Evolutionary conservation across 202 grass and related monocot species (phyloP).

Genomic region (Panicum virgatum): DNA sequence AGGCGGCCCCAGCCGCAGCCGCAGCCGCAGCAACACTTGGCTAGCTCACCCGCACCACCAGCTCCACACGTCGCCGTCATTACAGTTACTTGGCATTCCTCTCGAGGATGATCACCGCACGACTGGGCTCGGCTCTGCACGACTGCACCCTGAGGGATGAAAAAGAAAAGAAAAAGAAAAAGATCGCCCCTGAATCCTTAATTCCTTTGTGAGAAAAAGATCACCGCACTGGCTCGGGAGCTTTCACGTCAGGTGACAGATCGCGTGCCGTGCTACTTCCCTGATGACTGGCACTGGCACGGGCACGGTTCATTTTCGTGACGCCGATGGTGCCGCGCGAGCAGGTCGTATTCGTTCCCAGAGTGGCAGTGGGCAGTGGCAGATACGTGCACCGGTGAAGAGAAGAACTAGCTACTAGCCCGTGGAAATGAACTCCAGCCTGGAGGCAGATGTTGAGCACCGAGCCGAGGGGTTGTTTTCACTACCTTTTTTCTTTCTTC

Average conservation of each 20-base stretch:
- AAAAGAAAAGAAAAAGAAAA: too few relatives aligned
- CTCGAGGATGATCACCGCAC: conserved; percentile 24
- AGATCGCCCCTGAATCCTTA: not conserved
- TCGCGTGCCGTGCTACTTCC: not conserved
- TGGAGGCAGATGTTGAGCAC: not conserved
- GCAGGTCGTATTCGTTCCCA: not conserved
- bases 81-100: conserved; percentile 33
- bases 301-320: not conserved
- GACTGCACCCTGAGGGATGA: too few relatives aligned
- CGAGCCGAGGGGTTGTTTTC: not conserved
- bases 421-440: not conserved
- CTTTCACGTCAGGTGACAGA: not conserved
- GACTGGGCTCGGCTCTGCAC: not conserved
- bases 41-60: not conserved
- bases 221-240: too few relatives aligned
- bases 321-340: not conserved
- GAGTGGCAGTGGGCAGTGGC: not conserved
- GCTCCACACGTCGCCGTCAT: not conserved
- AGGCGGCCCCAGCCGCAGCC: conserved; percentile 2
- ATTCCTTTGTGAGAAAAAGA: not conserved
- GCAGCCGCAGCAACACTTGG: conserved; percentile 25
- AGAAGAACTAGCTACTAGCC: not conserved
- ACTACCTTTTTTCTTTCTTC: not conserved
- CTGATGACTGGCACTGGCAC: not conserved
- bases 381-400: not conserved